Evolutionary conservation across 2,329 filamentous ascomycete genomes (phyloP).

Genomic region (Scleromitrula shiraiana): DNA sequence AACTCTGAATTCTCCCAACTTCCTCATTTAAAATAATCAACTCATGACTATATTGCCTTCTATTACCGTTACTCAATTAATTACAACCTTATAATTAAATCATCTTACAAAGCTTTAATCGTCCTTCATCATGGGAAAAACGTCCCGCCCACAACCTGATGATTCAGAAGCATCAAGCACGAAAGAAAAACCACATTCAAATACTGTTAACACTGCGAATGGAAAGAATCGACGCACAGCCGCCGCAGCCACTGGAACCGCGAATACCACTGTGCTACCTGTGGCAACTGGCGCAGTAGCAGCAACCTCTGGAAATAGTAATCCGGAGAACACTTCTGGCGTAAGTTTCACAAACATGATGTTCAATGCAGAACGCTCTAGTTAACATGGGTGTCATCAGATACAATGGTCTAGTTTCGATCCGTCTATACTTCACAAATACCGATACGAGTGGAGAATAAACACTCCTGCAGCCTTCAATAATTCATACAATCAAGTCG

Average conservation of each 20-base stretch:
- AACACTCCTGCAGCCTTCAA: slow-evolving; percentile 63
- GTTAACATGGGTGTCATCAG: slow-evolving; percentile 29
- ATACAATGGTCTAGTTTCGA: slow-evolving; percentile 63
- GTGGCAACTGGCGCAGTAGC: slow-evolving; percentile 8
- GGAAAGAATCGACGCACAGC: slow-evolving; percentile 27
- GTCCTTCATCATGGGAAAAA: slow-evolving; percentile 8
- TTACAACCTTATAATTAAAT: background rate
- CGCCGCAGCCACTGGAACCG: slow-evolving; percentile 12
- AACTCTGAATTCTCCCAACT: too few species aligned
- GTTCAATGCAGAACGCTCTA: background rate
- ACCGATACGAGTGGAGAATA: slow-evolving; percentile 66
- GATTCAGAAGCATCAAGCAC: slow-evolving; percentile 32
- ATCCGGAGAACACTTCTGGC: slow-evolving; percentile 21
- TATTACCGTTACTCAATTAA: background rate
- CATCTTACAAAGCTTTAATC: background rate
- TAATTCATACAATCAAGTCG: slow-evolving; percentile 52
- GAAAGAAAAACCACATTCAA: slow-evolving; percentile 27
- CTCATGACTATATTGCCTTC: too few species aligned
- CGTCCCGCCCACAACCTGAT: slow-evolving; percentile 26
- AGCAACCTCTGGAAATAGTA: slow-evolving; percentile 10
- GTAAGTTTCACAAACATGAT: slow-evolving; percentile 15
- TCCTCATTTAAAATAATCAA: too few species aligned
- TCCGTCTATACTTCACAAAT: slow-evolving; percentile 60
- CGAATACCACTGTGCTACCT: slow-evolving; percentile 25
- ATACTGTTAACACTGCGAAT: slow-evolving; percentile 16